These are phyloP conservation scores for Yarrowia sp. DNA, from an alignment of 805 yeast species.

Conservation along the genomic window DNA sequence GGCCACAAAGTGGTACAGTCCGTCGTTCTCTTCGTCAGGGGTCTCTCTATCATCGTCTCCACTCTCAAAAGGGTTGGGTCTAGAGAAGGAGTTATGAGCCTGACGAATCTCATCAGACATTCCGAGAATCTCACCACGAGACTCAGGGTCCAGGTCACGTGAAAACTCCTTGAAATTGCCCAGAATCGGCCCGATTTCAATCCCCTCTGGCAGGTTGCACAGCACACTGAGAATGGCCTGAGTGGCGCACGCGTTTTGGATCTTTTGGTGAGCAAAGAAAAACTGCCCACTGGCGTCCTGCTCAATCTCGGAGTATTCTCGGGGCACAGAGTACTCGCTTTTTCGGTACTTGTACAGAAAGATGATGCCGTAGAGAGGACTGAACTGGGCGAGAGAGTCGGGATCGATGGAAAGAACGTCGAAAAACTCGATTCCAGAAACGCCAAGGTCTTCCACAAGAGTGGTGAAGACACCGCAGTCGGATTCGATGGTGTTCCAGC, in stretches of 20 bases:
- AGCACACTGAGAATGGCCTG: conserved; percentile 62
- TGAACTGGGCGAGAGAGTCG: conserved; percentile 34
- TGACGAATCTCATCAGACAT: conserved; percentile 56
- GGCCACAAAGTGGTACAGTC: conserved; percentile 60
- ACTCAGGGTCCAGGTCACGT: conserved; percentile 51
- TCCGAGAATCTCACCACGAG: conserved; percentile 60
- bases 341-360: conserved; percentile 60
- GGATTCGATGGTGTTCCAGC: conserved; percentile 65
- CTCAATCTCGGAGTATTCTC: conserved; percentile 46
- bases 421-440: conserved; percentile 53
- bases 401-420: conserved; percentile 56
- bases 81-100: conserved; percentile 60
- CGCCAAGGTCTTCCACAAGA: conserved; percentile 55
- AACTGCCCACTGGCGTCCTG: conserved; percentile 37
- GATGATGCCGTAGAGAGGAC: conserved; percentile 57
- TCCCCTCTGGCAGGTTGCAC: conserved; percentile 44
- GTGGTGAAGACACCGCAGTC: conserved; percentile 68
- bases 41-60: conserved; percentile 29
- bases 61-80: conserved; percentile 48
- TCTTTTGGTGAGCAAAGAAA: conserved; percentile 62
- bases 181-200: conserved; percentile 52
- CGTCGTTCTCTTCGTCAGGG: conserved; percentile 46
- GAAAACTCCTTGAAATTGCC: conserved; percentile 51
- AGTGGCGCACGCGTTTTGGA: conserved; percentile 72
- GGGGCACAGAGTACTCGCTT: conserved; percentile 42